phyloP scores from a whole-genome alignment of 768 basidiomycete species.

The Auricularia auricula-judae region DNA sequence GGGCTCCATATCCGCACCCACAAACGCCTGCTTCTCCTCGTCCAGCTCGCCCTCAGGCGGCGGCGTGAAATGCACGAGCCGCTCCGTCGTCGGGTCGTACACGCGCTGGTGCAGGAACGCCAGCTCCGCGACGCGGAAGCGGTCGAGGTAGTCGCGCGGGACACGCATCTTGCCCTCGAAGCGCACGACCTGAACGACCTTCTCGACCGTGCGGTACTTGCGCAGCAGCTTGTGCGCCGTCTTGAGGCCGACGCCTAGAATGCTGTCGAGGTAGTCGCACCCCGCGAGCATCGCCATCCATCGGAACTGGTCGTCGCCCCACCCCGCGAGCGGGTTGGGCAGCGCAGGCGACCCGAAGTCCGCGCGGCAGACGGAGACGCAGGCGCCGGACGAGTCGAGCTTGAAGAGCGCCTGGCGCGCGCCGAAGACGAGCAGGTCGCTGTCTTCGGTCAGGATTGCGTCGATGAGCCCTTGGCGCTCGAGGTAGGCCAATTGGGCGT shows the following conservation, averaged over 20 bases:
- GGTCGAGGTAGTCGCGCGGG: slow-evolving; percentile 61
- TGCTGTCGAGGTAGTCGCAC: slow-evolving; percentile 86
- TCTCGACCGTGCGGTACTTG: slow-evolving; percentile 79
- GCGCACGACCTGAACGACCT: slow-evolving; percentile 61
- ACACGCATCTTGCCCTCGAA: slow-evolving; percentile 79
- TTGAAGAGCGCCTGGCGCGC: slow-evolving; percentile 90
- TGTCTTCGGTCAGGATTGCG: slow-evolving; percentile 94
- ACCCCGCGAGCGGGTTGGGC: slow-evolving; percentile 68
- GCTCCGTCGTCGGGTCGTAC: slow-evolving; percentile 60
- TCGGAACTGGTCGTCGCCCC: slow-evolving; percentile 85
- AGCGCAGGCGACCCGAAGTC: slow-evolving; percentile 49
- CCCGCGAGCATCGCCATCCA: slow-evolving; percentile 90
- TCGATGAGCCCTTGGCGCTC: slow-evolving; percentile 75
- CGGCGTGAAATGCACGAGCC: slow-evolving; percentile 60
- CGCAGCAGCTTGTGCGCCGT: slow-evolving; percentile 76
- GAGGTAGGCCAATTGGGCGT: slow-evolving; percentile 90
- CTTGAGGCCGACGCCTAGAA: slow-evolving; percentile 87
- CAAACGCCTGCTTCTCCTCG: slow-evolving; percentile 54
- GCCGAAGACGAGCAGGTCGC: slow-evolving; percentile 96
- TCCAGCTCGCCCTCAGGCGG: slow-evolving; percentile 40
- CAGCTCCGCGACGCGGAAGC: slow-evolving; percentile 75
- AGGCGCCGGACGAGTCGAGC: slow-evolving; percentile 61
- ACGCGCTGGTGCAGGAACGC: slow-evolving; percentile 91
- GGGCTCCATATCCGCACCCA: slow-evolving; percentile 59
- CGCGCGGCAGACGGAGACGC: slow-evolving; percentile 51